Conservation (phyloP, 2,329 filamentous ascomycete species). For the Penicillium sp. region DNA sequence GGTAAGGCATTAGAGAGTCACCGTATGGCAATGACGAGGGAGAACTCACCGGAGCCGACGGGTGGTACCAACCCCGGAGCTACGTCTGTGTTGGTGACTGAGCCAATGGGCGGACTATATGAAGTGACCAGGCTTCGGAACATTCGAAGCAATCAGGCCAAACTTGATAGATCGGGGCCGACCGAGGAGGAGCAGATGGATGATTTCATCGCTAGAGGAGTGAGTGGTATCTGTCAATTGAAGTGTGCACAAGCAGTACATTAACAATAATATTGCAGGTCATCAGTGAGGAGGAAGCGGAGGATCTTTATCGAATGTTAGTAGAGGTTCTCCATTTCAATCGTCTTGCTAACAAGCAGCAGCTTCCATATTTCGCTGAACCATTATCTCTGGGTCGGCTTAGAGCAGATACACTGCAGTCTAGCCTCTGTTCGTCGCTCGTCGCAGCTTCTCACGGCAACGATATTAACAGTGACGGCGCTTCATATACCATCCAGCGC, state of each 20-base stretch:
- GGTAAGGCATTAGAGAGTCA: not conserved
- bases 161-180: not conserved
- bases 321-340: not conserved
- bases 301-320: not conserved
- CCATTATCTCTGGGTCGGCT: not conserved
- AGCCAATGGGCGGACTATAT: not conserved
- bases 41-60: not conserved
- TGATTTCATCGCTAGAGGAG: not conserved
- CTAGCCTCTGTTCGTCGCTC: not conserved
- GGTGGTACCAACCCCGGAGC: not conserved
- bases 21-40: not conserved
- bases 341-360: not conserved
- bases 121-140: not conserved
- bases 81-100: not conserved
- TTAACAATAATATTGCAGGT: not conserved
- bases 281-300: not conserved
- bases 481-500: constrained; percentile 1
- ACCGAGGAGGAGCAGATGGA: not conserved
- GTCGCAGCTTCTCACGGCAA: not conserved
- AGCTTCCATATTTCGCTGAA: not conserved
- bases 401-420: not conserved
- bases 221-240: not conserved
- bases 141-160: not conserved
- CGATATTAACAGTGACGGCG: not conserved
- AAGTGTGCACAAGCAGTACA: not conserved